Percentiles rank a stretch among this genome's conserved stretches.
These are phyloP conservation scores for Colletotrichum sansevieriae DNA, from an alignment of 2,329 filamentous ascomycete genomes.

Conservation along the genomic window DNA sequence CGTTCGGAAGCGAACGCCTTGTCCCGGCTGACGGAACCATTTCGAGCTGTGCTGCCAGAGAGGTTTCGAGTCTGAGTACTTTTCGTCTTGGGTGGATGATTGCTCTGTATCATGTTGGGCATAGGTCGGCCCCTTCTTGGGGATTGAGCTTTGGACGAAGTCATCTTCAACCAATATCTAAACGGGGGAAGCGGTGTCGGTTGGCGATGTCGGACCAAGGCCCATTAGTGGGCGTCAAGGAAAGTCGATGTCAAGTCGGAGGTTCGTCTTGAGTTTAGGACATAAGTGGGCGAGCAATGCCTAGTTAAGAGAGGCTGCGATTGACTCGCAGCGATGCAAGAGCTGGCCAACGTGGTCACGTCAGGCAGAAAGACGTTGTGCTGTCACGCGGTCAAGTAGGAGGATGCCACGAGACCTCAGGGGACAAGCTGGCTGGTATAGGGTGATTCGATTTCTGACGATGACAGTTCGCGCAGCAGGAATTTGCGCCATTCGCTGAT, in stretches of 20 bases:
- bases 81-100: constrained; percentile 9
- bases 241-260: neutral
- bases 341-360: constrained; percentile 1
- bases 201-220: constrained; percentile 18
- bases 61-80: constrained; percentile 22
- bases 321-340: constrained; percentile 5
- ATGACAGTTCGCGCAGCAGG: constrained; percentile 36
- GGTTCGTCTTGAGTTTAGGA: constrained; percentile 6
- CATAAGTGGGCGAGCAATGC: neutral
- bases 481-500: constrained; percentile 41
- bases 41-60: constrained; percentile 23
- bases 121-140: constrained; percentile 37
- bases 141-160: constrained; percentile 31
- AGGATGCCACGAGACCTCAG: constrained; percentile 42
- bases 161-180: constrained; percentile 23
- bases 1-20: constrained; percentile 27
- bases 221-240: constrained; percentile 34
- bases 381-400: constrained; percentile 43
- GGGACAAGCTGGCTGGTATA: constrained; percentile 29
- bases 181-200: constrained; percentile 15
- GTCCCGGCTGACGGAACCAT: constrained; percentile 17
- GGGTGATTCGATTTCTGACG: constrained; percentile 40
- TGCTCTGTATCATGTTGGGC: constrained; percentile 36
- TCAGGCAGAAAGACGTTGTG: constrained; percentile 31
- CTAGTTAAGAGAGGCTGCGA: constrained; percentile 17